A percentile compares a stretch with the other conserved stretches of the same genome.
Evolutionary conservation across 495 filamentous ascomycete genomes (phyloP).

Genomic region (Penicillium simplicissimum): DNA sequence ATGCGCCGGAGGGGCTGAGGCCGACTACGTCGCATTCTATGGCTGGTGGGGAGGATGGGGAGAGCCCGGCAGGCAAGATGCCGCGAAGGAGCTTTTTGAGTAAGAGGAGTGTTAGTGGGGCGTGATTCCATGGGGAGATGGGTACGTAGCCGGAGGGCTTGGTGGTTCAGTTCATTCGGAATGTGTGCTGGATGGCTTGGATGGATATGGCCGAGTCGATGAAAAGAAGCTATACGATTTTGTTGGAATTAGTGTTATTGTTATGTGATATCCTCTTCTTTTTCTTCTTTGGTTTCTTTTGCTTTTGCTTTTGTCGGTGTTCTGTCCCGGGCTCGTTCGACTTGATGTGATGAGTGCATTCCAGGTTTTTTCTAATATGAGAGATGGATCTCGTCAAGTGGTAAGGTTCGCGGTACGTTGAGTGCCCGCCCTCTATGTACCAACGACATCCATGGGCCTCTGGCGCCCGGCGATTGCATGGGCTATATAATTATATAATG

Average conservation of each 20-base stretch:
- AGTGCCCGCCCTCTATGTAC: too few relatives aligned
- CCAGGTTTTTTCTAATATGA: too few relatives aligned
- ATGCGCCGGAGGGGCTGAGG: slow-evolving; percentile 28
- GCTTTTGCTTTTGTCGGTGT: not conserved
- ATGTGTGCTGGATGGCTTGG: not conserved
- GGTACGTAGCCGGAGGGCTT: too few relatives aligned
- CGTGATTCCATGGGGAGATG: too few relatives aligned
- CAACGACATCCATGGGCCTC: too few relatives aligned
- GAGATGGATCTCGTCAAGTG: too few relatives aligned
- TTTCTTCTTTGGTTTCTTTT: slow-evolving; percentile 6
- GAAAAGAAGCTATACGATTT: slow-evolving; percentile 14
- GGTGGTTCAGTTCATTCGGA: too few relatives aligned
- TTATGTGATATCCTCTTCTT: slow-evolving; percentile 24
- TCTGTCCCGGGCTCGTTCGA: too few relatives aligned
- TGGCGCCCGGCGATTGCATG: too few relatives aligned
- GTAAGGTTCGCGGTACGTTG: too few relatives aligned
- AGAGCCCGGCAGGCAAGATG: slow-evolving; percentile 54
- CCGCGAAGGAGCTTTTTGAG: slow-evolving; percentile 55
- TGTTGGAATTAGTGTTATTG: slow-evolving; percentile 1
- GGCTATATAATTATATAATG: too few relatives aligned
- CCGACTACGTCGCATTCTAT: slow-evolving; percentile 44
- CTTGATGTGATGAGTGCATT: too few relatives aligned
- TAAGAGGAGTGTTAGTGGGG: slow-evolving; percentile 54
- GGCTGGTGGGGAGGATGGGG: slow-evolving; percentile 38
- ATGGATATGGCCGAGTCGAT: slow-evolving; percentile 15